phyloP scores from a whole-genome alignment of 1,284 basidiomycete genomes.

The Rhodotorula sp. region DNA sequence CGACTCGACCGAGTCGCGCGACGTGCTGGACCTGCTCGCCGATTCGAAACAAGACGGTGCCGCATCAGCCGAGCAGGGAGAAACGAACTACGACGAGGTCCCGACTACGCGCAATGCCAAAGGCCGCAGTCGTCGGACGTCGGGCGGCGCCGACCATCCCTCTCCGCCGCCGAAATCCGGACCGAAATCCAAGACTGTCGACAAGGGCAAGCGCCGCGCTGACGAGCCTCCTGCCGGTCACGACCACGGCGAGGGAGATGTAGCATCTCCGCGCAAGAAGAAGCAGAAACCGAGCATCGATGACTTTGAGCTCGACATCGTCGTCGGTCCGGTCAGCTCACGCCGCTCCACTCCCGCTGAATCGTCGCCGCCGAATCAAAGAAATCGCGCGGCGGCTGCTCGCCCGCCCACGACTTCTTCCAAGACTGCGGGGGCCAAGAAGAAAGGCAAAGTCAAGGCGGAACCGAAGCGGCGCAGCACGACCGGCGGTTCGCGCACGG shows the following conservation, averaged over 20 bases:
- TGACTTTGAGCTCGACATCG: too few species aligned
- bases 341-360: too few species aligned
- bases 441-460: constrained; percentile 1
- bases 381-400: neutral
- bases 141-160: neutral
- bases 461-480: too few species aligned
- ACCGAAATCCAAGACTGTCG: neutral
- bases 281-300: too few species aligned
- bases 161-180: neutral
- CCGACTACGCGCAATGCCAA: constrained; percentile 2
- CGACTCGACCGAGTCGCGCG: neutral
- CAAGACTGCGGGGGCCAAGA: neutral
- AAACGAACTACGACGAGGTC: constrained; percentile 19
- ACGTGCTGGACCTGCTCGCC: constrained; percentile 16
- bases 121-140: neutral
- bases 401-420: neutral
- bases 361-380: neutral
- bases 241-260: neutral
- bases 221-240: neutral
- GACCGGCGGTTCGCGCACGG: too few species aligned
- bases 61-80: neutral
- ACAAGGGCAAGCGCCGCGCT: constrained; percentile 7
- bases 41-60: neutral
- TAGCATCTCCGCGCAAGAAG: constrained; percentile 1
- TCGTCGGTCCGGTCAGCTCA: too few species aligned